Conservation (phyloP, 2,329 filamentous ascomycete genomes). For the Pseudogymnoascus sp. region DNA sequence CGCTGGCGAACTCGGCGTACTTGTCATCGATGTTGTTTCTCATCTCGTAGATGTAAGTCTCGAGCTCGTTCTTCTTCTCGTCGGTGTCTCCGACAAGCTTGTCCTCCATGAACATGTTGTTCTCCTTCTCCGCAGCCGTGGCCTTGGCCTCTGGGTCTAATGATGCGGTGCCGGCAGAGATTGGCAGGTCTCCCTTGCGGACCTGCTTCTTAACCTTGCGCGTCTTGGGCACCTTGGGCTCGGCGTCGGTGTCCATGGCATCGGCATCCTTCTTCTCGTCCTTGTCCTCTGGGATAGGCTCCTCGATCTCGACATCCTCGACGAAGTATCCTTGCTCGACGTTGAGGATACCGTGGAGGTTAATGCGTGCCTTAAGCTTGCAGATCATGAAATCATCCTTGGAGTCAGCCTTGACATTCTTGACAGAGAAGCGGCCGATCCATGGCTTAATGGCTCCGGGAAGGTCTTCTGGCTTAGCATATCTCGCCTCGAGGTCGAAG, state of each 20-base stretch:
- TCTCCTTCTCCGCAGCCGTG: conserved; percentile 71
- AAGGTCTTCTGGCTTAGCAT: conserved; percentile 76
- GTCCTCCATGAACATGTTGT: conserved; percentile 91
- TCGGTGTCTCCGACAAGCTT: conserved; percentile 97
- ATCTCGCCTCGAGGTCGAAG: conserved; percentile 92
- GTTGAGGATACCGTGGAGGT: conserved; percentile 92
- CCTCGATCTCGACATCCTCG: conserved; percentile 94
- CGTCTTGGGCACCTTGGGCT: conserved; percentile 66
- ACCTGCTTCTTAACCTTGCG: conserved; percentile 99
- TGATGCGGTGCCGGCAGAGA: conserved; percentile 74
- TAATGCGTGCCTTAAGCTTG: conserved; percentile 96
- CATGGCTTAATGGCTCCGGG: conserved; percentile 88
- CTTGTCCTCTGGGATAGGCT: conserved; percentile 72
- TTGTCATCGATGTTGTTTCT: conserved; percentile 91
- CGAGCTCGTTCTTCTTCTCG: conserved; percentile 99
- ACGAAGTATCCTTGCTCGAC: conserved; percentile 97
- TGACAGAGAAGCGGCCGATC: conserved; percentile 97
- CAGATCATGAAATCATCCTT: conserved; percentile 99
- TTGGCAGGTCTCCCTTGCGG: conserved; percentile 89
- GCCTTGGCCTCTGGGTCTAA: conserved; percentile 64
- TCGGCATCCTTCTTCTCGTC: conserved; percentile 58
- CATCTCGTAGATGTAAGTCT: conserved; percentile 94
- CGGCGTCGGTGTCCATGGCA: conserved; percentile 78
- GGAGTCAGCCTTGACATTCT: conserved; percentile 87
- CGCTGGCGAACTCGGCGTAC: conserved; percentile 79